phyloP scores from a whole-genome alignment of 495 filamentous ascomycete genomes.

The Podospora comata region DNA sequence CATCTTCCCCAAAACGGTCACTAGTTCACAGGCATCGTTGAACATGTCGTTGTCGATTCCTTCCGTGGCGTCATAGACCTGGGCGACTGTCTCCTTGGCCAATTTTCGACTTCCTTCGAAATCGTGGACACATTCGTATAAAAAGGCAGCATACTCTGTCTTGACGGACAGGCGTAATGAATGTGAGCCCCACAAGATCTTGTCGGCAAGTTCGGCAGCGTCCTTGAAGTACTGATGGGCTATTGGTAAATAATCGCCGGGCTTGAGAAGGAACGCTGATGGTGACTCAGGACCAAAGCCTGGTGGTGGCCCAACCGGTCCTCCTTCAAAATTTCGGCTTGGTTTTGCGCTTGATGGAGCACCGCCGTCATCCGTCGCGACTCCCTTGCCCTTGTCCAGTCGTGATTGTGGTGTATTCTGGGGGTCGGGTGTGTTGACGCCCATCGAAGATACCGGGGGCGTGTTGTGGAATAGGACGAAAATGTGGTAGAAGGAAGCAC shows the following conservation, averaged over 20 bases:
- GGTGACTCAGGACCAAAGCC: slow-evolving; percentile 50
- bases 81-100: slow-evolving; percentile 78
- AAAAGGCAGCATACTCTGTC: slow-evolving; percentile 89
- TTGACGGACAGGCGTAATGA: slow-evolving; percentile 88
- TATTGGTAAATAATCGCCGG: slow-evolving; percentile 76
- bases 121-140: slow-evolving; percentile 91
- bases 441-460: slow-evolving; percentile 45
- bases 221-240: slow-evolving; percentile 79
- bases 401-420: slow-evolving; percentile 29
- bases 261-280: slow-evolving; percentile 70
- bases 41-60: slow-evolving; percentile 91
- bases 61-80: slow-evolving; percentile 86
- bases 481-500: slow-evolving; percentile 92
- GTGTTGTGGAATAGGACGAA: slow-evolving; percentile 93
- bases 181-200: slow-evolving; percentile 77
- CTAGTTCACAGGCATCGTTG: slow-evolving; percentile 71
- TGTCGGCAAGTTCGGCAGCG: slow-evolving; percentile 68
- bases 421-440: slow-evolving; percentile 33
- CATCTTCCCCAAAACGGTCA: slow-evolving; percentile 72
- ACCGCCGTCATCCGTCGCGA: slow-evolving; percentile 37
- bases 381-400: slow-evolving; percentile 46
- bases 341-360: not conserved
- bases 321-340: slow-evolving; percentile 41
- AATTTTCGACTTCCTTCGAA: slow-evolving; percentile 65
- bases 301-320: slow-evolving; percentile 49